A percentile compares a stretch with the other conserved stretches of the same genome.
These are phyloP conservation scores for Xylariaceae sp. DNA, from an alignment of 2,329 filamentous ascomycete species.

Conservation along the genomic window DNA sequence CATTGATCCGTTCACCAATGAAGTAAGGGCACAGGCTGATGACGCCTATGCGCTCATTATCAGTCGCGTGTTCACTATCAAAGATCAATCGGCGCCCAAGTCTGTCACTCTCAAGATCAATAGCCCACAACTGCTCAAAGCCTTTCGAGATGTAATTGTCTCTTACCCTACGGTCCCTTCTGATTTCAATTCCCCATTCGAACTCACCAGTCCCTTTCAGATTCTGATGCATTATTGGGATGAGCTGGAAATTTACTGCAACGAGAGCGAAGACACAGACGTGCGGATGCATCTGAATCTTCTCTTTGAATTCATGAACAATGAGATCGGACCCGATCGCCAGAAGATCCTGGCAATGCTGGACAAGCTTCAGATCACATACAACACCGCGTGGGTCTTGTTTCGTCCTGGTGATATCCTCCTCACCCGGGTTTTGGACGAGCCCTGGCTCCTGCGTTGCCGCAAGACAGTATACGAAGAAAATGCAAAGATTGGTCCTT, in stretches of 20 bases:
- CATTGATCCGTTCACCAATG: conserved; percentile 6
- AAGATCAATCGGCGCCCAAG: conserved; percentile 7
- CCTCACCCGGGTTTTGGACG: conserved; percentile 8
- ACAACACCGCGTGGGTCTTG: conserved; percentile 10
- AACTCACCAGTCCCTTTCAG: conserved; percentile 10
- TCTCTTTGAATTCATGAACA: conserved; percentile 16
- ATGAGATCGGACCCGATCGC: conserved; percentile 10
- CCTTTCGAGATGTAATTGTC: conserved; percentile 10
- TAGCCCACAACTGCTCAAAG: conserved; percentile 12
- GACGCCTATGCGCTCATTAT: conserved; percentile 11
- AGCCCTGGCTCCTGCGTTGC: conserved; percentile 12
- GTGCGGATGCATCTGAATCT: conserved; percentile 14
- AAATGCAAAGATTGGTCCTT: conserved; percentile 4
- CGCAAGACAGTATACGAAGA: conserved; percentile 12
- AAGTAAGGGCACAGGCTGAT: conserved; percentile 2
- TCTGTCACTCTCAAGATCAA: conserved; percentile 13
- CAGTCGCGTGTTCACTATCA: conserved; percentile 6
- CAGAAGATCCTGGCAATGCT: conserved; percentile 11
- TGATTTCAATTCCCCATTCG: conserved; percentile 14
- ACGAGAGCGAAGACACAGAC: conserved; percentile 4
- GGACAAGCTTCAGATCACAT: conserved; percentile 9
- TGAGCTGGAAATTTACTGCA: conserved; percentile 9
- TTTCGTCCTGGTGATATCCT: conserved; percentile 14
- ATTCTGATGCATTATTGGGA: conserved; percentile 18
- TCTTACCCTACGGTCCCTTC: conserved; percentile 10